These are phyloP conservation scores for Melocanna baccifera DNA, from an alignment of 176 grass and related monocot species.

Conservation along the genomic window DNA sequence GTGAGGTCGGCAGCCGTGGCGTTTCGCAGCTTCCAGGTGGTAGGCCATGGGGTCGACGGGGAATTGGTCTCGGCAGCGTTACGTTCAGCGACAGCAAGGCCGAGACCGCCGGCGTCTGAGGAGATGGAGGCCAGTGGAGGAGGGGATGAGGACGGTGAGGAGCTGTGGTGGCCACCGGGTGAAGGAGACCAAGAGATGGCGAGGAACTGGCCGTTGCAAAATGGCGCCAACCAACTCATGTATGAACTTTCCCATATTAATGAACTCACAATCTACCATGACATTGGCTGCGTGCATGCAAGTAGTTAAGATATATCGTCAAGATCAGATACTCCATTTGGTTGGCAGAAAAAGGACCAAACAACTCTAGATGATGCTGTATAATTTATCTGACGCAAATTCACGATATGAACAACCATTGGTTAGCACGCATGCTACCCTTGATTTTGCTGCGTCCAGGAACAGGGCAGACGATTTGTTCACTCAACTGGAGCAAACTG, in stretches of 20 bases:
- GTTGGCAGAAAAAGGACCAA: neutral
- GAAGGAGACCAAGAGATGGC: constrained; percentile 25
- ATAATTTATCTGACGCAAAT: neutral
- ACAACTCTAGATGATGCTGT: neutral
- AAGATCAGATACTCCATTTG: neutral
- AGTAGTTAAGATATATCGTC: neutral
- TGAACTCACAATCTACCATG: neutral
- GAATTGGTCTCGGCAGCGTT: constrained; percentile 25
- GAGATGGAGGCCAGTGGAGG: constrained; percentile 22
- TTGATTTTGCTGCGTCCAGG: constrained; percentile 22
- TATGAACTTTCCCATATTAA: neutral
- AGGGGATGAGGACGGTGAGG: constrained; percentile 35
- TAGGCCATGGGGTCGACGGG: constrained; percentile 50
- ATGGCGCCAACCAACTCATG: constrained; percentile 9
- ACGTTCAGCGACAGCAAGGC: neutral
- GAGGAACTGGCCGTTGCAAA: constrained; percentile 6
- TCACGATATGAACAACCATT: neutral
- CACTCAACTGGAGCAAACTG: constrained; percentile 31
- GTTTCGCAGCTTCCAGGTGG: constrained; percentile 60
- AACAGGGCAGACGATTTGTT: constrained; percentile 26
- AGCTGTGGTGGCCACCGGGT: constrained; percentile 49
- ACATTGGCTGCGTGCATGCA: neutral
- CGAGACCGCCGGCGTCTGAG: neutral
- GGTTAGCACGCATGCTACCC: neutral
- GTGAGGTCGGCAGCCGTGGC: constrained; percentile 50